These are phyloP conservation scores for Cyphellophora attinorum DNA, from an alignment of 2,329 filamentous ascomycete species.

Conservation along the genomic window DNA sequence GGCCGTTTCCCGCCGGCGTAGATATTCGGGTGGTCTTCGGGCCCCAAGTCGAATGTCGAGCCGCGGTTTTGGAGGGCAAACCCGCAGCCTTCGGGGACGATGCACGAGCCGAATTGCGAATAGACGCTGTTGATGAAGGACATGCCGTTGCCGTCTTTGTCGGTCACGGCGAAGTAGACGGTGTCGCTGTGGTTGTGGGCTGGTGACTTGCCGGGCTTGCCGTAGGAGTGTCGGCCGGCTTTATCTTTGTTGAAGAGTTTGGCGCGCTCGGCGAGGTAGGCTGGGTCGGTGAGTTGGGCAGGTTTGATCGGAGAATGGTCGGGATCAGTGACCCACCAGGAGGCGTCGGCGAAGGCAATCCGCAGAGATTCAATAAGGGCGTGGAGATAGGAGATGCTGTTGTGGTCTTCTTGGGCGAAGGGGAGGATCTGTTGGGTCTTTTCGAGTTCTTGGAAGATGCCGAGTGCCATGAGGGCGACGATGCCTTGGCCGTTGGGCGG, in stretches of 20 bases:
- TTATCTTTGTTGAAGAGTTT: conserved; percentile 51
- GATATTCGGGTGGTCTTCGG: conserved; percentile 62
- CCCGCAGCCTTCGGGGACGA: conserved; percentile 76
- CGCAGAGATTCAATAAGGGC: conserved; percentile 79
- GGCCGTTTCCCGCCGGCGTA: conserved; percentile 76
- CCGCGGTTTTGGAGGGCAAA: conserved; percentile 94
- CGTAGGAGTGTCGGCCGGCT: conserved; percentile 51
- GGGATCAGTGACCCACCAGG: conserved; percentile 85
- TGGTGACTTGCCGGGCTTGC: conserved; percentile 51
- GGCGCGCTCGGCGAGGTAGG: conserved; percentile 63
- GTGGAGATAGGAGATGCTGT: conserved; percentile 72
- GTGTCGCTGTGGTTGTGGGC: conserved; percentile 83
- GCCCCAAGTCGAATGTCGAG: conserved; percentile 64
- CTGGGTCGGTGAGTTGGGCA: conserved; percentile 56
- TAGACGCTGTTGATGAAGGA: conserved; percentile 98
- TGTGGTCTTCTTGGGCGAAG: conserved; percentile 66
- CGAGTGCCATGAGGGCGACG: conserved; percentile 86
- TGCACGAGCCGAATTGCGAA: conserved; percentile 71
- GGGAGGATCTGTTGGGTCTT: conserved; percentile 61
- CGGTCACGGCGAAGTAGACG: conserved; percentile 83
- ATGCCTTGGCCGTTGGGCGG: conserved; percentile 95
- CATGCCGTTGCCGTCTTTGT: conserved; percentile 75
- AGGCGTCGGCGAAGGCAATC: conserved; percentile 80
- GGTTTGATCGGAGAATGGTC: conserved; percentile 49
- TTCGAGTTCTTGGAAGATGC: conserved; percentile 81